Conservation (phyloP, 331 rosid species). For the Arachis monticola region DNA sequence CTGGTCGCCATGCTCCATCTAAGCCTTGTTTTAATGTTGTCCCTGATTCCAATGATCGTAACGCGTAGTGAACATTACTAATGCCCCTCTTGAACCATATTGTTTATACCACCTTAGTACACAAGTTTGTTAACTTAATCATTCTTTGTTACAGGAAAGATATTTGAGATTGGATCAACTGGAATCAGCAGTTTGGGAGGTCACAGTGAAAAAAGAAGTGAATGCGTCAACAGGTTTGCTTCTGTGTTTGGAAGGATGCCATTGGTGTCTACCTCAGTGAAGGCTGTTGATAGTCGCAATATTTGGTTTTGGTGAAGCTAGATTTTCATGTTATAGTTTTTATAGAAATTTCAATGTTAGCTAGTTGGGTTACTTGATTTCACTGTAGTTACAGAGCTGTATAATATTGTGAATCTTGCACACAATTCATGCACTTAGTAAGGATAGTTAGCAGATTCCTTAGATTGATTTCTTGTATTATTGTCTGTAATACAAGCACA, state of each 20-base stretch:
- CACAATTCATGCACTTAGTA: conserved; percentile 39
- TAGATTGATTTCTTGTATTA: conserved; percentile 55
- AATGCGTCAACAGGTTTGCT: conserved; percentile 75
- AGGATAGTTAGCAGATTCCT: conserved; percentile 41
- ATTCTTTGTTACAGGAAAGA: conserved; percentile 62
- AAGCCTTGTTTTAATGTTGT: conserved; percentile 20
- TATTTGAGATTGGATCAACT: conserved; percentile 92
- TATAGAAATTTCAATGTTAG: conserved; percentile 45
- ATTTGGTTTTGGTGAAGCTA: too few species aligned
- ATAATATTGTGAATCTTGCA: conserved; percentile 43
- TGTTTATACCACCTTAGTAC: conserved; percentile 8
- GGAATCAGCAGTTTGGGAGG: conserved; percentile 99
- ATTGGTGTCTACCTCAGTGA: conserved; percentile 69
- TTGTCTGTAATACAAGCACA: conserved; percentile 49
- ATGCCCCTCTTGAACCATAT: neutral
- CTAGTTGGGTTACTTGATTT: conserved; percentile 36
- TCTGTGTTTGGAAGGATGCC: conserved; percentile 79
- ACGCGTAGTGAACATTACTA: neutral
- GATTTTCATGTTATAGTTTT: conserved; percentile 23
- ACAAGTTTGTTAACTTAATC: neutral
- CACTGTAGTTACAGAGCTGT: conserved; percentile 48
- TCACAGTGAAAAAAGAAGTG: conserved; percentile 75
- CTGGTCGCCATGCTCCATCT: conserved; percentile 25
- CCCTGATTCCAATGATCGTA: neutral
- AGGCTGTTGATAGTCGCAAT: conserved; percentile 53